Evolutionary conservation across 2,329 filamentous ascomycete genomes (phyloP).

Genomic region (Ramularia endophylla): DNA sequence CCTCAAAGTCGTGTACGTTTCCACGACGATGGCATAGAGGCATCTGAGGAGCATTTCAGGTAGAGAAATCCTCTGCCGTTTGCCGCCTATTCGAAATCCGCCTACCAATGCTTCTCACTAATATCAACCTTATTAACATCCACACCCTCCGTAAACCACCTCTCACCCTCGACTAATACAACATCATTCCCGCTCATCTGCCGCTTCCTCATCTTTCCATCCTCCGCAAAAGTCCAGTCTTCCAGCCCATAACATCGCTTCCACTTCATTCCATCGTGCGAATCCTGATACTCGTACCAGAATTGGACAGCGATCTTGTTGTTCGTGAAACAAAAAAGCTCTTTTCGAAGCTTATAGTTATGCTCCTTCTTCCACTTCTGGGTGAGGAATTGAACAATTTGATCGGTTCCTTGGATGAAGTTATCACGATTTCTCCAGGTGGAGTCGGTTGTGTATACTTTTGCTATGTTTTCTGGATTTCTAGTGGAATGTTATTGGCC

Average conservation of each 20-base stretch:
- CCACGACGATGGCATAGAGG: too few relatives aligned
- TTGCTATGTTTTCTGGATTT: constrained; percentile 58
- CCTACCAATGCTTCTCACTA: constrained; percentile 63
- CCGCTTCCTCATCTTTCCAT: constrained; percentile 66
- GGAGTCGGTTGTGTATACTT: constrained; percentile 68
- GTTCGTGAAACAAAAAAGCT: too few relatives aligned
- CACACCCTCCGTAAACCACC: constrained; percentile 65
- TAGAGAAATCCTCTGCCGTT: too few relatives aligned
- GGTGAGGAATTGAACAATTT: too few relatives aligned
- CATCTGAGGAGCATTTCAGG: too few relatives aligned
- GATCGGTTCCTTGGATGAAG: constrained; percentile 64
- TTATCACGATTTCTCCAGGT: constrained; percentile 73
- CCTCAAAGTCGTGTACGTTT: too few relatives aligned
- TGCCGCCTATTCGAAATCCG: too few relatives aligned
- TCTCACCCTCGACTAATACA: constrained; percentile 53
- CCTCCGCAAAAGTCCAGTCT: constrained; percentile 68
- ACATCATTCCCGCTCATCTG: constrained; percentile 74
- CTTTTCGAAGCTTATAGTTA: too few relatives aligned
- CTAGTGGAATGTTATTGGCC: constrained; percentile 35
- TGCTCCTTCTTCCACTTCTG: too few relatives aligned
- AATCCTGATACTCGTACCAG: constrained; percentile 78
- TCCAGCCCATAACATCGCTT: constrained; percentile 76
- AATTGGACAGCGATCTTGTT: constrained; percentile 74
- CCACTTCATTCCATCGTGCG: constrained; percentile 61
- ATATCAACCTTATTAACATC: constrained; percentile 64